Percentiles rank a stretch among this genome's conserved stretches.
These are phyloP conservation scores for Lathyrus sativus DNA, from an alignment of 306 rosid genomes.

Conservation along the genomic window DNA sequence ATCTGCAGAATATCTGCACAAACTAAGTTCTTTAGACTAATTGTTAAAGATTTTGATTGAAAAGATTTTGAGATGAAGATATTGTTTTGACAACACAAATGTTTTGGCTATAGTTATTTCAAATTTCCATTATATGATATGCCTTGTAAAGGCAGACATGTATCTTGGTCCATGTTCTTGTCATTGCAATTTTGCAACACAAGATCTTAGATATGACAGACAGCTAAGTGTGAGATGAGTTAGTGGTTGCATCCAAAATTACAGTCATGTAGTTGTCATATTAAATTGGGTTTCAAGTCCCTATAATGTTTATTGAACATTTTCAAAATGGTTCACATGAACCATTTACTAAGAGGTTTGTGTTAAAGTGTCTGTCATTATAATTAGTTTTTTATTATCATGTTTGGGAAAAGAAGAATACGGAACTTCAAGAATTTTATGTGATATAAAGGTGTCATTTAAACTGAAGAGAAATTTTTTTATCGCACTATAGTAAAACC, in stretches of 20 bases:
- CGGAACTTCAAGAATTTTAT: too few relatives aligned
- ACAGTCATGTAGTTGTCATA: slow-evolving; percentile 17
- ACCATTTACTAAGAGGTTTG: background rate
- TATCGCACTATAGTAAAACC: too few relatives aligned
- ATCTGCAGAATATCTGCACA: background rate
- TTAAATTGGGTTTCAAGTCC: slow-evolving; percentile 4
- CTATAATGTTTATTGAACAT: slow-evolving; percentile 3
- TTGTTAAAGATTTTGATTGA: slow-evolving; percentile 11
- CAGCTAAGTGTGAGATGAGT: slow-evolving; percentile 20
- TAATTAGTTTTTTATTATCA: background rate
- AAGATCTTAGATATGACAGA: slow-evolving; percentile 30
- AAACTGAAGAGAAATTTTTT: too few relatives aligned
- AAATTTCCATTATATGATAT: slow-evolving; percentile 32
- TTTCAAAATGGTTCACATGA: slow-evolving; percentile 13
- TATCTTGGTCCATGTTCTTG: slow-evolving; percentile 43
- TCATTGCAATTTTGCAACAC: slow-evolving; percentile 30
- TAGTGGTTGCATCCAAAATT: slow-evolving; percentile 31
- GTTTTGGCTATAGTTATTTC: slow-evolving; percentile 24
- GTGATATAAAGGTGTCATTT: too few relatives aligned
- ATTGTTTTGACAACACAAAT: slow-evolving; percentile 39
- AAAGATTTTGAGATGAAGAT: slow-evolving; percentile 26
- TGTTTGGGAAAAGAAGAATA: background rate
- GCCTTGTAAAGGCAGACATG: slow-evolving; percentile 27
- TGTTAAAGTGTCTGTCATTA: background rate
- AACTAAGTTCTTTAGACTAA: background rate